These are phyloP conservation scores for Penicillium sp. DNA, from an alignment of 2,329 filamentous ascomycete genomes.

Conservation along the genomic window DNA sequence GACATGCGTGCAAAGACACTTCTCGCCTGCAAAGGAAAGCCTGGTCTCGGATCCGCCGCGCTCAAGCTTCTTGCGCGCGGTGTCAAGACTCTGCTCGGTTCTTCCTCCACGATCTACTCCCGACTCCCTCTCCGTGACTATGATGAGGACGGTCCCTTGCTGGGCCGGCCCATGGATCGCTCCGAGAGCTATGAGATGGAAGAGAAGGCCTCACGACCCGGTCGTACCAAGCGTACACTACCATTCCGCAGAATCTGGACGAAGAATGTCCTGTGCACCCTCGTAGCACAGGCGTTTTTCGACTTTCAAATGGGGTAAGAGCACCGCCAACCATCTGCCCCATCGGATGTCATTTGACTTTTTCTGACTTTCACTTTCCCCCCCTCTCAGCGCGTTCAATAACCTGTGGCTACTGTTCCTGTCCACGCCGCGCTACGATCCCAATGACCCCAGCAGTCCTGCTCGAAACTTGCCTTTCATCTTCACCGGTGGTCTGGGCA, in stretches of 20 bases:
- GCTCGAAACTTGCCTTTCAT: constrained; percentile 46
- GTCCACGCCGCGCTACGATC: constrained; percentile 58
- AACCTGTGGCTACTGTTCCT: constrained; percentile 73
- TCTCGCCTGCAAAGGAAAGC: constrained; percentile 41
- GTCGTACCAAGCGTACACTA: constrained; percentile 37
- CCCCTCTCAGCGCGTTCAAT: constrained; percentile 54
- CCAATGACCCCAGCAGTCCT: constrained; percentile 35
- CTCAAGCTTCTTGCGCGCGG: constrained; percentile 25
- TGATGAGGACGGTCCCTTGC: constrained; percentile 31
- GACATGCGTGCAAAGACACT: constrained; percentile 38
- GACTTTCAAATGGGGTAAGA: constrained; percentile 58
- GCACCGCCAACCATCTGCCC: too few species aligned
- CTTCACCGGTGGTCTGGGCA: constrained; percentile 66
- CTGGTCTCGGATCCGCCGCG: constrained; percentile 39
- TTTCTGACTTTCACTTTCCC: background rate
- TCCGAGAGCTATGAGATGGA: constrained; percentile 34
- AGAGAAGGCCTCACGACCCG: constrained; percentile 28
- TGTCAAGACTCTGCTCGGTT: constrained; percentile 21
- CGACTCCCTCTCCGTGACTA: constrained; percentile 31
- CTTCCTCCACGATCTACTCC: constrained; percentile 29
- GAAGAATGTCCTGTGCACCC: constrained; percentile 49
- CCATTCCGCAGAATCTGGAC: constrained; percentile 51
- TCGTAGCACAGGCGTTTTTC: constrained; percentile 62
- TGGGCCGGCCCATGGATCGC: constrained; percentile 28
- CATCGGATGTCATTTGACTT: background rate